Base-by-base conservation (phyloP, 78 protist genomes). In the Anaeramoeba flamelloides region DNA sequence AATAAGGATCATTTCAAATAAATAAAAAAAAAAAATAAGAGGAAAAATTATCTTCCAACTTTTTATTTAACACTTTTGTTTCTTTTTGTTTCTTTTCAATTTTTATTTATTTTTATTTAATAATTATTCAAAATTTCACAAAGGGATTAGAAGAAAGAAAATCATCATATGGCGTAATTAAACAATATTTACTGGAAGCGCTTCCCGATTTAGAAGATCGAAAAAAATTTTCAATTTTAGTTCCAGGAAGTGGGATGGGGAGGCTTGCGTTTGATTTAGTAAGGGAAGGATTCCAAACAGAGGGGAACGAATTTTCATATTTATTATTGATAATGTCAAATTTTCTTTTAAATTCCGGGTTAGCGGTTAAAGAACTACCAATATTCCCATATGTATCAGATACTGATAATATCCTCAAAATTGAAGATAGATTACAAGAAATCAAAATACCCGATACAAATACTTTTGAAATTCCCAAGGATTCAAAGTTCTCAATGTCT, bases 241-340 rank as follows among this genome's bases (percentile, higher is more conserved):
- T 85, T 38, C 95, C 95, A 0, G 95, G 95, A 2, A 76, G 87
- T 0, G 95, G 93, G 22, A 81, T 91, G 12, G 90, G 92, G 1
- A 26, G 95, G 39, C 88, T 92, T 2, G 65, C 83, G 31, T 88
- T 77, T 41, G 94, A 90, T 39, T 3, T 90, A 0, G 91, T 90
- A 1, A 0, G 41, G 26, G 64, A 1, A 1, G 93, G 40, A 53
- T 53, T 26, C 17, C 17, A 26, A 26, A 26, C 34, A 26, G 69
- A 53, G 17, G 69, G 69, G 17, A 53, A 53, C 17, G 69, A 53
- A 26, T 53, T 53, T 53, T 53, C 69, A 53, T 53, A 26, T 26
- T 17, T 26, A 53, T 53, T 53, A 53, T 17, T 53, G 8, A 8
- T 53, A 53, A 53, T 26, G 8, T 53, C 69, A 53, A 53, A 53